Evolutionary conservation across 495 filamentous ascomycete genomes (phyloP).

Genomic region (Entonaema liquescens): DNA sequence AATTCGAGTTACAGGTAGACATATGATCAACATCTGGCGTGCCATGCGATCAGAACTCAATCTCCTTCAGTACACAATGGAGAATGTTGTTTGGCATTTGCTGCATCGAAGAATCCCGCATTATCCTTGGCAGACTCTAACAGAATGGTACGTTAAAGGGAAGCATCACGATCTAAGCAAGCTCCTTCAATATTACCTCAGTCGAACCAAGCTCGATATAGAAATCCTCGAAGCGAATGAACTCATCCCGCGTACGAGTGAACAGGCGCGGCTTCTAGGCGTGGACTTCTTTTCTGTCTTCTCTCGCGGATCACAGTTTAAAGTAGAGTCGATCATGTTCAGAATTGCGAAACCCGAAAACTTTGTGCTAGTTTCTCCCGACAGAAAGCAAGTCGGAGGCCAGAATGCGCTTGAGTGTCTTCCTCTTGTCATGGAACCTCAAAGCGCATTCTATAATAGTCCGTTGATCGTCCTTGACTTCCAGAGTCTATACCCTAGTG

Average conservation of each 20-base stretch:
- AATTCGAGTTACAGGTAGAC: slow-evolving; percentile 86
- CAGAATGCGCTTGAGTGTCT: slow-evolving; percentile 97
- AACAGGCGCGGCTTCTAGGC: slow-evolving; percentile 91
- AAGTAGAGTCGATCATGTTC: slow-evolving; percentile 98
- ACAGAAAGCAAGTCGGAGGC: slow-evolving; percentile 86
- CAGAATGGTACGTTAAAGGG: slow-evolving; percentile 77
- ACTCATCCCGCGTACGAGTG: slow-evolving; percentile 86
- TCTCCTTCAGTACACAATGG: slow-evolving; percentile 92
- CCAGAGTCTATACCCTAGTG: slow-evolving; percentile 93
- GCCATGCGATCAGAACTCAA: slow-evolving; percentile 93
- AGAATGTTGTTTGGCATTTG: slow-evolving; percentile 94
- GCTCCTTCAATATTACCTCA: slow-evolving; percentile 79
- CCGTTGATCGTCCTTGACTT: slow-evolving; percentile 94
- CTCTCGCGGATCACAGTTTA: slow-evolving; percentile 93
- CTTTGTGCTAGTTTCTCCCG: slow-evolving; percentile 88
- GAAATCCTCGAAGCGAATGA: slow-evolving; percentile 94
- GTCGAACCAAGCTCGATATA: slow-evolving; percentile 81
- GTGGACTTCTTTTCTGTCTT: slow-evolving; percentile 97
- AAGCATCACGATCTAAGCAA: slow-evolving; percentile 75
- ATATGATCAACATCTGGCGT: slow-evolving; percentile 97
- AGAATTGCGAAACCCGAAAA: slow-evolving; percentile 97
- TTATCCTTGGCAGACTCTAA: slow-evolving; percentile 79
- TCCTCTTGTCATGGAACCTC: slow-evolving; percentile 96
- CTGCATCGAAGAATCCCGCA: slow-evolving; percentile 92
- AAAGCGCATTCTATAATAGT: slow-evolving; percentile 91